These are phyloP conservation scores for Parafenestella ontariensis DNA, from an alignment of 2,329 filamentous ascomycete genomes.

Conservation along the genomic window DNA sequence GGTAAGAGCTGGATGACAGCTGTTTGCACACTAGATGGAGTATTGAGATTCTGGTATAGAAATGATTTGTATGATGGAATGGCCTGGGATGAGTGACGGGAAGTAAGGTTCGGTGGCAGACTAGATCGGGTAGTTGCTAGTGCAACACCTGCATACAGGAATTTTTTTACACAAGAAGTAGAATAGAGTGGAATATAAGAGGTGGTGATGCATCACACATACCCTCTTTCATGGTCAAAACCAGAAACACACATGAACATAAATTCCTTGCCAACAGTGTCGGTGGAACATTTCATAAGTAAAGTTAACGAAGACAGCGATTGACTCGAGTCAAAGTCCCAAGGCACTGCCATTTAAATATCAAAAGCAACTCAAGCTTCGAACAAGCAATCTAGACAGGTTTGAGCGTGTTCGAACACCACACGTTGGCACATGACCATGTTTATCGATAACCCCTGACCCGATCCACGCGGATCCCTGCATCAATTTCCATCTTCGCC, in stretches of 20 bases:
- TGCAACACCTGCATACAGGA: too few species aligned
- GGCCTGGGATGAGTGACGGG: too few species aligned
- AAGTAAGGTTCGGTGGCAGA: too few species aligned
- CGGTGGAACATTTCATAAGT: too few species aligned
- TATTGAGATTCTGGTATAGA: neutral
- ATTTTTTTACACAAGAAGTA: too few species aligned
- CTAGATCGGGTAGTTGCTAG: too few species aligned
- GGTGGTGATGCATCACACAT: too few species aligned
- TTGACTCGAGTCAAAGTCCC: neutral
- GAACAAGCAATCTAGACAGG: neutral
- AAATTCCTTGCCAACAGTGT: too few species aligned
- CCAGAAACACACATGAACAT: too few species aligned
- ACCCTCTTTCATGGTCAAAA: too few species aligned
- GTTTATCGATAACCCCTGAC: constrained; percentile 2
- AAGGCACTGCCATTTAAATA: neutral
- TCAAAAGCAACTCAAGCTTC: neutral
- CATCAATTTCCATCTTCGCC: constrained; percentile 11
- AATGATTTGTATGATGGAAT: neutral
- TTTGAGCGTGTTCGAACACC: constrained; percentile 3
- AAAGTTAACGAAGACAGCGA: neutral
- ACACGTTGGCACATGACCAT: neutral
- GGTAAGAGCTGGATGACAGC: neutral
- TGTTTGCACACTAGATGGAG: neutral
- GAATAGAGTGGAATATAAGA: too few species aligned
- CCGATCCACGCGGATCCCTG: constrained; percentile 18